A percentile compares a stretch with the other conserved stretches of the same genome.
Evolutionary conservation across 192 early-diverging fungal species (phyloP).

Genomic region (Fimicolochytrium jonesii): DNA sequence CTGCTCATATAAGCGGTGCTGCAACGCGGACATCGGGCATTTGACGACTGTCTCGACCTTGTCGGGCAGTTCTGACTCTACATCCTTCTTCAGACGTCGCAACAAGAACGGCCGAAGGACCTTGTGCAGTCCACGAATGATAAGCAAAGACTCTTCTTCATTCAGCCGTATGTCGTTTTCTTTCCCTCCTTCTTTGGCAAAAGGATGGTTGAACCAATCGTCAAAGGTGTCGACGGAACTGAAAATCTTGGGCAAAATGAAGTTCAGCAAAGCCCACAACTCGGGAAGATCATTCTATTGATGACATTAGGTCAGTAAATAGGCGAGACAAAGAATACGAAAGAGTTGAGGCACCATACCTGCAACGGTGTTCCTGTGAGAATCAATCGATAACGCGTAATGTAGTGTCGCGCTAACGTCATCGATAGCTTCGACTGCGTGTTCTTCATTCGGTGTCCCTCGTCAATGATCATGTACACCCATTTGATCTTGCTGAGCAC

Average conservation of each 20-base stretch:
- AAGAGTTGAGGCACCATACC: no score
- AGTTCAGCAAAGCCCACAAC: conserved; percentile 94
- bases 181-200: conserved; percentile 71
- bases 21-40: conserved; percentile 85
- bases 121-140: conserved; percentile 96
- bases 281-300: conserved; percentile 93
- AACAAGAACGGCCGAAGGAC: conserved; percentile 95
- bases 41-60: conserved; percentile 94
- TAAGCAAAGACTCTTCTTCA: conserved; percentile 96
- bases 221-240: conserved; percentile 96
- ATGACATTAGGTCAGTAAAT: not conserved
- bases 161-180: conserved; percentile 82
- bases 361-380: conserved; percentile 98
- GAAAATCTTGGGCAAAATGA: conserved; percentile 94
- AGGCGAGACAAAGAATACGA: not conserved
- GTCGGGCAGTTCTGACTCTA: conserved; percentile 95
- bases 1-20: conserved; percentile 78
- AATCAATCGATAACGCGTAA: conserved; percentile 86
- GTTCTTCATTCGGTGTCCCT: conserved; percentile 99
- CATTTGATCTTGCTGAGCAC: conserved; percentile 89
- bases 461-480: conserved; percentile 98
- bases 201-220: conserved; percentile 99
- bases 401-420: conserved; percentile 86
- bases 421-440: conserved; percentile 78
- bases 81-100: conserved; percentile 95